phyloP scores from a whole-genome alignment of 148 eudicot species.

The Drosera capensis region DNA sequence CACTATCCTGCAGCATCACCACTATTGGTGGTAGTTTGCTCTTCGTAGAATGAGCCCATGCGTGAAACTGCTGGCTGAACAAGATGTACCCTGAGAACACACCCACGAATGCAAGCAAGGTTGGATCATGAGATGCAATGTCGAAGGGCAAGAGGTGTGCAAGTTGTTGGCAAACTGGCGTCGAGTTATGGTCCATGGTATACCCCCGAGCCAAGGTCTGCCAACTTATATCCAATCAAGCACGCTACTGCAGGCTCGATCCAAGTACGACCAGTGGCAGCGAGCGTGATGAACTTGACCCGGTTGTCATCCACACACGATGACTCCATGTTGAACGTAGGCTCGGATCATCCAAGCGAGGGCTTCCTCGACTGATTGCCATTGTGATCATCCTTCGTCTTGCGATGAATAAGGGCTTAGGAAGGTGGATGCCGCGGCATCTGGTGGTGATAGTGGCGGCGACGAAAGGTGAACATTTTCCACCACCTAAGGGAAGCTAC shows the following conservation, averaged over 20 bases:
- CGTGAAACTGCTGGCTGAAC: conserved; percentile 91
- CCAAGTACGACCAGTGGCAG: conserved; percentile 26
- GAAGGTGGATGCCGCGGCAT: not conserved
- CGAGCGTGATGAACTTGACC: conserved; percentile 30
- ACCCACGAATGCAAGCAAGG: conserved; percentile 35
- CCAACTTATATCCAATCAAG: conserved; percentile 46
- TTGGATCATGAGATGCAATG: conserved; percentile 26
- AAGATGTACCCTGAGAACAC: conserved; percentile 56
- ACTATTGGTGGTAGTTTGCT: conserved; percentile 54
- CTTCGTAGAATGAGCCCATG: conserved; percentile 81
- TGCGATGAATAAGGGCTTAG: too few relatives aligned
- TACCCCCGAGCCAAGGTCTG: conserved; percentile 82
- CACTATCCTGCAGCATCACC: conserved; percentile 49
- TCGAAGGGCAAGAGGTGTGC: conserved; percentile 47
- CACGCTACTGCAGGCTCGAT: conserved; percentile 44
- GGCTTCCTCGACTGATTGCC: too few relatives aligned
- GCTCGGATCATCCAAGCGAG: conserved; percentile 33
- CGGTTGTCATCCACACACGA: conserved; percentile 60
- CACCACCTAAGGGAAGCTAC: too few relatives aligned
- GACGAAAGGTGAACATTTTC: too few relatives aligned
- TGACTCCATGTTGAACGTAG: conserved; percentile 60
- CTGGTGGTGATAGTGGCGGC: too few relatives aligned
- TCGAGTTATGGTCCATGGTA: conserved; percentile 79
- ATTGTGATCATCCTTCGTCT: too few relatives aligned
- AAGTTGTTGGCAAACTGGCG: conserved; percentile 84